Conservation (phyloP, 345 rosid genomes). For the Rhodamnia rubescens region DNA sequence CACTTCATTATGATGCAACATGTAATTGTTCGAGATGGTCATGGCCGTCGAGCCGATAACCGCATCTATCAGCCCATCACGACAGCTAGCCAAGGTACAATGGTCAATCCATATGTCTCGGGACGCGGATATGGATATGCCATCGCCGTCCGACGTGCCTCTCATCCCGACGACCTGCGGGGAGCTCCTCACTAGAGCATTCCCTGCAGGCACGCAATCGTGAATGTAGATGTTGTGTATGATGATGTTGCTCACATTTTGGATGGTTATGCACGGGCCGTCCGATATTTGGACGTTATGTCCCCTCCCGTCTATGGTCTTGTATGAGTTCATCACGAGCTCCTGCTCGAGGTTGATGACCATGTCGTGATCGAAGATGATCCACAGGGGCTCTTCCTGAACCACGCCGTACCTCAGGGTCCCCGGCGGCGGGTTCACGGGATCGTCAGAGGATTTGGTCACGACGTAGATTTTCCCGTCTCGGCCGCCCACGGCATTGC, state of each 20-base stretch:
- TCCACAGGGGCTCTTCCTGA: constrained; percentile 55
- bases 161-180: constrained; percentile 14
- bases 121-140: constrained; percentile 42
- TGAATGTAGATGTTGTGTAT: constrained; percentile 53
- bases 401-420: constrained; percentile 45
- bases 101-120: constrained; percentile 61
- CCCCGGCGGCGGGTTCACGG: constrained; percentile 29
- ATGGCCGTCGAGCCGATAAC: constrained; percentile 47
- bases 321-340: constrained; percentile 35
- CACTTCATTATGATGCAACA: constrained; percentile 56
- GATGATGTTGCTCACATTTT: constrained; percentile 43
- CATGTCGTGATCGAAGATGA: constrained; percentile 54
- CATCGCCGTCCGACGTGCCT: constrained; percentile 56
- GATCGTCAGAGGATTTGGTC: constrained; percentile 20
- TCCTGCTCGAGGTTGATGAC: constrained; percentile 42
- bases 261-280: constrained; percentile 52
- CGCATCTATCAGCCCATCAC: constrained; percentile 57
- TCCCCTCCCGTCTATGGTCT: constrained; percentile 70
- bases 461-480: constrained; percentile 44
- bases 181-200: constrained; percentile 12
- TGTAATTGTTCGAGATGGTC: constrained; percentile 54
- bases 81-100: constrained; percentile 45
- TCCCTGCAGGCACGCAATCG: constrained; percentile 32
- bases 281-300: constrained; percentile 32
- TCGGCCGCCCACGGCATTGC: constrained; percentile 46